Percentiles rank a stretch among this genome's conserved stretches.
Evolutionary conservation across 345 rosid species (phyloP).

Genomic region (Corchorus capsularis): DNA sequence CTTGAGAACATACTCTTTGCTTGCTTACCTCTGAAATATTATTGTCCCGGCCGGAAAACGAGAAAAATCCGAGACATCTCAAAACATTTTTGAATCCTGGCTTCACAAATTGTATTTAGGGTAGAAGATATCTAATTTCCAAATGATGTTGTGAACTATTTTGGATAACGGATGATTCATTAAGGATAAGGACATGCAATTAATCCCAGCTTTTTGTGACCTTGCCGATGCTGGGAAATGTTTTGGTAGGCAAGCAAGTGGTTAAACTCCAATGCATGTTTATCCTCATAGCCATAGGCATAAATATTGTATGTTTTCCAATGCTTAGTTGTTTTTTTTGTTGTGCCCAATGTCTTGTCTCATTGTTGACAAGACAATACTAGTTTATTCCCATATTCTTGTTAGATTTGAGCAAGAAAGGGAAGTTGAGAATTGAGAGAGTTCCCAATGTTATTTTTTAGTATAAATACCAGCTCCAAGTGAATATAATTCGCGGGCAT

Average conservation of each 20-base stretch:
- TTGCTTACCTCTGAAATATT: background rate
- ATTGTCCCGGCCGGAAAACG: background rate
- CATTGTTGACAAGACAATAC: background rate
- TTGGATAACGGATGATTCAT: background rate
- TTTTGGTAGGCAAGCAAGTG: background rate
- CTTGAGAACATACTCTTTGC: background rate
- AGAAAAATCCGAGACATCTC: background rate
- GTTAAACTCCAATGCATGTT: background rate
- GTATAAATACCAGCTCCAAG: background rate
- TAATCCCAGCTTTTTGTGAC: background rate
- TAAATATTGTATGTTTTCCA: background rate
- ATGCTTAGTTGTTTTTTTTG: background rate
- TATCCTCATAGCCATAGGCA: background rate
- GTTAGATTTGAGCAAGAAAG: background rate
- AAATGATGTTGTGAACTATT: background rate
- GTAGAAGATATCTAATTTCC: too few species aligned
- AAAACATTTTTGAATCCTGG: slow-evolving; percentile 6
- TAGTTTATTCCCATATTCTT: background rate
- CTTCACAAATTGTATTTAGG: slow-evolving; percentile 1
- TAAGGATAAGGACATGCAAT: background rate
- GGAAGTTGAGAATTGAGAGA: too few species aligned
- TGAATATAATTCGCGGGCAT: background rate
- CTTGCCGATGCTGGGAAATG: background rate
- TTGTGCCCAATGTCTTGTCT: background rate
- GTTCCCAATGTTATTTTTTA: too few species aligned